These are phyloP conservation scores for Penicillium crystallinum DNA, from an alignment of 495 filamentous ascomycete genomes.

Conservation along the genomic window DNA sequence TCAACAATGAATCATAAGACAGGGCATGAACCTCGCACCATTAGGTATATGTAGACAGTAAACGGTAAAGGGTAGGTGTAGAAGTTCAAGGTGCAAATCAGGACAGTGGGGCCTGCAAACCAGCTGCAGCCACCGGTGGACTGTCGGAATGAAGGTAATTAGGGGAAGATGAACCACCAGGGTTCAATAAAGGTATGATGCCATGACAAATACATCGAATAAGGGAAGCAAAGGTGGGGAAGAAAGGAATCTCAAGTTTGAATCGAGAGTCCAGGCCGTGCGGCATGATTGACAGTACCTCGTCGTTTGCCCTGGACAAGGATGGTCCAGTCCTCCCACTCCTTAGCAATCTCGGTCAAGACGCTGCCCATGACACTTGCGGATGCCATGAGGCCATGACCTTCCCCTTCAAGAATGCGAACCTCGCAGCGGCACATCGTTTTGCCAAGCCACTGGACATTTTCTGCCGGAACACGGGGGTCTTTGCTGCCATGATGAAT, in stretches of 20 bases:
- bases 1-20: constrained; percentile 21
- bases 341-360: constrained; percentile 84
- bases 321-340: constrained; percentile 91
- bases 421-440: constrained; percentile 93
- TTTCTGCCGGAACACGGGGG: constrained; percentile 88
- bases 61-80: neutral
- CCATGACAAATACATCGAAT: neutral
- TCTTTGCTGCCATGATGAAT: constrained; percentile 94
- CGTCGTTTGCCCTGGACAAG: constrained; percentile 50
- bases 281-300: constrained; percentile 21
- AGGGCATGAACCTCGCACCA: constrained; percentile 20
- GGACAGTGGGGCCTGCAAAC: constrained; percentile 19
- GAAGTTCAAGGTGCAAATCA: constrained; percentile 2
- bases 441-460: constrained; percentile 89
- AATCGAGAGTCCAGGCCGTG: constrained; percentile 21
- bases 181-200: neutral
- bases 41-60: constrained; percentile 18
- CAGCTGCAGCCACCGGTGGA: constrained; percentile 17
- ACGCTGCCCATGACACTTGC: constrained; percentile 89
- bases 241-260: constrained; percentile 7
- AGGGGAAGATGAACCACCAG: constrained; percentile 5
- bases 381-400: constrained; percentile 94
- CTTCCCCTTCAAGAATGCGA: constrained; percentile 83
- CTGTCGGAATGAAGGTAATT: constrained; percentile 7
- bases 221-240: neutral